Percentiles rank a stretch among this genome's conserved stretches.
Conservation (phyloP, 2,329 filamentous ascomycete genomes). For the Botryosphaeria agaves region DNA sequence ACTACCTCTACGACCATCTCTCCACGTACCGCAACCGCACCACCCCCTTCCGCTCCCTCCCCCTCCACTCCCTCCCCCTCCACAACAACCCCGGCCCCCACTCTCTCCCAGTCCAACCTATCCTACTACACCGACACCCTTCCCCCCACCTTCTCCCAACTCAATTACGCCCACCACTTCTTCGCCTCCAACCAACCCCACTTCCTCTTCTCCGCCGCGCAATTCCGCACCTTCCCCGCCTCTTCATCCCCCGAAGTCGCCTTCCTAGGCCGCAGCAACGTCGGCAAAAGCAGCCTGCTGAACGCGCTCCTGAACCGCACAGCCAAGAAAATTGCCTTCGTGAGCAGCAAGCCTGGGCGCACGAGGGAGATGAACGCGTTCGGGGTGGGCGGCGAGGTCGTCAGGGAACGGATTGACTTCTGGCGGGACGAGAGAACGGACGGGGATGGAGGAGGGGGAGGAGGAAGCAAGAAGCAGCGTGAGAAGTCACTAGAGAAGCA, state of each 20-base stretch:
- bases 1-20: constrained; percentile 1
- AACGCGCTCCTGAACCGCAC: constrained; percentile 40
- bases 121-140: constrained; percentile 14
- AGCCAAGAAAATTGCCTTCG: constrained; percentile 28
- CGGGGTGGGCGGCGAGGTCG: constrained; percentile 26
- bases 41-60: not conserved
- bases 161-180: constrained; percentile 23
- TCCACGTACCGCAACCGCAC: constrained; percentile 2
- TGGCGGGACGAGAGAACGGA: no score
- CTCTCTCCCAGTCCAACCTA: constrained; percentile 11
- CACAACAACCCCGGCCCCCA: constrained; percentile 8
- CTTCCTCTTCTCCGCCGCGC: constrained; percentile 41
- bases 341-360: constrained; percentile 40
- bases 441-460: constrained; percentile 5
- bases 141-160: constrained; percentile 17
- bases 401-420: constrained; percentile 5
- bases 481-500: constrained; percentile 19
- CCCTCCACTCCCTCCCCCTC: constrained; percentile 10
- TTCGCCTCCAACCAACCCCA: constrained; percentile 27
- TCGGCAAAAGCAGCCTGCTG: constrained; percentile 49
- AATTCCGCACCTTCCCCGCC: constrained; percentile 41
- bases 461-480: constrained; percentile 10
- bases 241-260: constrained; percentile 40
- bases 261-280: constrained; percentile 53
- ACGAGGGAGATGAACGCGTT: constrained; percentile 52